Base-by-base conservation (phyloP, 106 monocot genomes). In the Apostasia shenzhenica region DNA sequence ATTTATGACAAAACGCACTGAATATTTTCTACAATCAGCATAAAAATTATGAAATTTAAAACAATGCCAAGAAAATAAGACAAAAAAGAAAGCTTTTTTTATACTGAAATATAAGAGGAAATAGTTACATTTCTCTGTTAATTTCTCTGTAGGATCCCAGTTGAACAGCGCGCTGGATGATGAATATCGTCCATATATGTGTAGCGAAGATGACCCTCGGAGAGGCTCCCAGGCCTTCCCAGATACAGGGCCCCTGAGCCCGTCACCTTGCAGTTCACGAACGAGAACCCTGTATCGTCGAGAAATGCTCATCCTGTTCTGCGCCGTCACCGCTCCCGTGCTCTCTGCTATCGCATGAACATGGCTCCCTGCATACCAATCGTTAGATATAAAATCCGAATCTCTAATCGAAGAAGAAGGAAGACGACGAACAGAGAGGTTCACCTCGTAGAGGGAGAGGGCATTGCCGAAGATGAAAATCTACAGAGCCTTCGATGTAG, bases 381-480 rank as follows among this genome's bases (percentile, higher is more conserved):
- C 13, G 8, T 56, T 54, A 10, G 13, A 54, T 53, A 1, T 53
- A 53, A 9, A 26, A 26, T 26, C 26, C 26, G 26, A 26, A 26
- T 26, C 26, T 26, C 26, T 26, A 26, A 26, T 26, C 26, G 26
- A 26, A 26, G 26, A 26, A 26, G 26, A 26, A 26, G 26, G 26
- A 26, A 26, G 13, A 58, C 45, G 11, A 3, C 58, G 26, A 48
- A 6, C 12, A 57, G 4, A 60, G 54, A 1, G 10, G 10, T n/a
- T 57, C 12, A 95, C 92, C 89, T 97, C 92, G 70, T 70, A 92
- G 14, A 97, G 73, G 47, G 95, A 86, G 75, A 92, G 92, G 8
- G 86, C 92, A 73, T 97, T 92, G 5, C 95, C 95, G 62, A 97
- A 97, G 77, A 97, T 92, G 82, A 97, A n/a, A 97, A 72, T 97